Evolutionary conservation across 192 early-diverging fungal genomes (phyloP).

Genomic region (Coemansia sp.): DNA sequence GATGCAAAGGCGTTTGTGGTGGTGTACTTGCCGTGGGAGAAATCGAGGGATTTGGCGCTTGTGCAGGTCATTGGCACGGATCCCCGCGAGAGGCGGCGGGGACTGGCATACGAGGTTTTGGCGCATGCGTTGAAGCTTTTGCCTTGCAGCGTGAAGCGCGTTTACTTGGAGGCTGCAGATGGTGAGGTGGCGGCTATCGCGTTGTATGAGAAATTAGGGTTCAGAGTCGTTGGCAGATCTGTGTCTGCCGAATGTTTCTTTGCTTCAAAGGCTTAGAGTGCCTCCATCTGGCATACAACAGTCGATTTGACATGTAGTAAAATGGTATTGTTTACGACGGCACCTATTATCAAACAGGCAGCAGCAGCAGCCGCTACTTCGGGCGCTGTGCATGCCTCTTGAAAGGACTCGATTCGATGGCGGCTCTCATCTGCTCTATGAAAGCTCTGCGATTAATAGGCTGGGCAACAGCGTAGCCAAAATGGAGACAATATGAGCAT

Average conservation of each 20-base stretch:
- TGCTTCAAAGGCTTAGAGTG: no score
- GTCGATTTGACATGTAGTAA: no score
- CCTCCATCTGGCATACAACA: no score
- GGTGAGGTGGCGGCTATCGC: conserved; percentile 8
- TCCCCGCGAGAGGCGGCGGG: conserved; percentile 9
- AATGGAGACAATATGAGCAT: no score
- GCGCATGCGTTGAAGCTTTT: conserved; percentile 5
- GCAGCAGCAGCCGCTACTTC: no score
- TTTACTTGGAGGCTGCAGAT: conserved; percentile 28
- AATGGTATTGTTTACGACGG: no score
- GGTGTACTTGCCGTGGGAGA: conserved; percentile 13
- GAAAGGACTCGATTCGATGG: no score
- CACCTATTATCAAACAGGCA: no score
- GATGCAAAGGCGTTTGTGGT: conserved; percentile 29
- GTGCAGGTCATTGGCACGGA: conserved; percentile 18
- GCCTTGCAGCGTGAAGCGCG: background rate
- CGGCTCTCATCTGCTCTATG: no score
- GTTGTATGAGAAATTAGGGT: conserved; percentile 20
- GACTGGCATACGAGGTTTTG: conserved; percentile 13
- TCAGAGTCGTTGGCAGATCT: conserved; percentile 10
- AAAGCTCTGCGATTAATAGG: no score
- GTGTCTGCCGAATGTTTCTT: conserved; percentile 10
- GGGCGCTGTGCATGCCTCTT: no score
- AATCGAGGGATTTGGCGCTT: conserved; percentile 13
- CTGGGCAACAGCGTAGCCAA: no score